Evolutionary conservation across 2,329 filamentous ascomycete species (phyloP), one percentile per base, ranked within the genome.

Genomic region (Venturiaceae sp.): DNA sequence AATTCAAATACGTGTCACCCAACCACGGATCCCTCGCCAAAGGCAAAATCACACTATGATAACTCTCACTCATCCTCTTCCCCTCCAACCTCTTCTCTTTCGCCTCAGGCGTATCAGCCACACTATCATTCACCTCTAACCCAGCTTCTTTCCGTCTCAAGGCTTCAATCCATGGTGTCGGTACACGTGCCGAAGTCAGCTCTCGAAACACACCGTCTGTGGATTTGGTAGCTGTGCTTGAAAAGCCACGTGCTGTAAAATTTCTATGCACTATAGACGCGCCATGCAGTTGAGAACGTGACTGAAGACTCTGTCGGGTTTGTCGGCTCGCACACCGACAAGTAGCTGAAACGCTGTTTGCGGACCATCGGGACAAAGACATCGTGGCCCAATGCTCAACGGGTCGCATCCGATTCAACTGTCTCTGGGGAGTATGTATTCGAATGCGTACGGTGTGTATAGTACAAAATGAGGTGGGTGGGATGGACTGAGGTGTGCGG

Each of bases 1-100:
- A 81, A 70, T 91, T 91, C 66, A 90, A 81, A 66, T 92, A 92
- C 0, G 84, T 87, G 67, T 92, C 88, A 11, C 88, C 79, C 13
- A 92, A 75, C 85, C 86, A 91, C 55, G 86, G 86, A 66, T 91
- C 88, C 66, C 83, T 84, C 5, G 83, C 85, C 9, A 91, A 75
- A 6, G 86, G 86, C 30, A 90, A 74, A 16, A 84, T 82, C 50
- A 87, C 81, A 58, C 80, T 81, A 66, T 87, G 83, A 67, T 85
- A 86, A 71, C 83, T 87, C 66, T 90, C 85, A 26, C 77, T 79
- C 86, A 89, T 89, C 68, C 77, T 83, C 70, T 84, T 87, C 1
- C 86, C 85, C 11, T 75, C 76, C 63, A 88, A 67, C 64, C 86
- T 79, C 47, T 81, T 80, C 65, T 83, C 75, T 50, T 66, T 65